Percentiles rank a stretch among this genome's conserved stretches.
Evolutionary conservation across 2,329 filamentous ascomycete genomes (phyloP).

Genomic region (Pseudogymnoascus sp.): DNA sequence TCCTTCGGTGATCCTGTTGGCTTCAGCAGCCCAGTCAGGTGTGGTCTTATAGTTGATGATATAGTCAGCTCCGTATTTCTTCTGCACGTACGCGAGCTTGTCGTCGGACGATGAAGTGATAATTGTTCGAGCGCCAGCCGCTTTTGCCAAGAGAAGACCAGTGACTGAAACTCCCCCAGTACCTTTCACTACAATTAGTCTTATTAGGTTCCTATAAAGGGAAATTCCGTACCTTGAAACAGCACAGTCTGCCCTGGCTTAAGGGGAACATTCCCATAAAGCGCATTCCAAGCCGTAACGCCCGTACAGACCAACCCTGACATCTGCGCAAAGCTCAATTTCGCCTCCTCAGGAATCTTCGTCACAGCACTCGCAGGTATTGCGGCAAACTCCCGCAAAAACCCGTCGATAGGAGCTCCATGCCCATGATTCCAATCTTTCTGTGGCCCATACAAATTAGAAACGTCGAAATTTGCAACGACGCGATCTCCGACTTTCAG

Average conservation of each 20-base stretch:
- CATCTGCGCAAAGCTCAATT: slow-evolving; percentile 36
- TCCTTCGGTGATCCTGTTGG: slow-evolving; percentile 41
- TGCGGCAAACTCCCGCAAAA: slow-evolving; percentile 36
- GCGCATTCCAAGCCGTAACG: slow-evolving; percentile 41
- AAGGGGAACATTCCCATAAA: slow-evolving; percentile 37
- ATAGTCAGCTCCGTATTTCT: slow-evolving; percentile 47
- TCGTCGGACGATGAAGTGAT: slow-evolving; percentile 44
- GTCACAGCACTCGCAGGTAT: slow-evolving; percentile 36
- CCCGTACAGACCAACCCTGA: slow-evolving; percentile 42
- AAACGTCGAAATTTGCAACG: slow-evolving; percentile 22
- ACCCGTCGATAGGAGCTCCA: slow-evolving; percentile 32
- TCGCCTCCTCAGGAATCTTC: slow-evolving; percentile 42
- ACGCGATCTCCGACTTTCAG: slow-evolving; percentile 31
- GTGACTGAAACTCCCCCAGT: slow-evolving; percentile 42
- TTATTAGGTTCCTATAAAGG: background rate
- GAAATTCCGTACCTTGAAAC: slow-evolving; percentile 26
- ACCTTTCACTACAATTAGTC: slow-evolving; percentile 26
- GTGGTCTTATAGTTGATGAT: slow-evolving; percentile 55
- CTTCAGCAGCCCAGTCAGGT: slow-evolving; percentile 53
- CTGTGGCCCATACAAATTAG: slow-evolving; percentile 22
- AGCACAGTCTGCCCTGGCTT: slow-evolving; percentile 36
- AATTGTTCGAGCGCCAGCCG: slow-evolving; percentile 38
- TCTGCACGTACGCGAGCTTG: slow-evolving; percentile 36
- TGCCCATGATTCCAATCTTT: slow-evolving; percentile 12
- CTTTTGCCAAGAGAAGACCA: slow-evolving; percentile 40